Conservation (phyloP, 2,329 filamentous ascomycete genomes). For the Penicillium griseofulvum region DNA sequence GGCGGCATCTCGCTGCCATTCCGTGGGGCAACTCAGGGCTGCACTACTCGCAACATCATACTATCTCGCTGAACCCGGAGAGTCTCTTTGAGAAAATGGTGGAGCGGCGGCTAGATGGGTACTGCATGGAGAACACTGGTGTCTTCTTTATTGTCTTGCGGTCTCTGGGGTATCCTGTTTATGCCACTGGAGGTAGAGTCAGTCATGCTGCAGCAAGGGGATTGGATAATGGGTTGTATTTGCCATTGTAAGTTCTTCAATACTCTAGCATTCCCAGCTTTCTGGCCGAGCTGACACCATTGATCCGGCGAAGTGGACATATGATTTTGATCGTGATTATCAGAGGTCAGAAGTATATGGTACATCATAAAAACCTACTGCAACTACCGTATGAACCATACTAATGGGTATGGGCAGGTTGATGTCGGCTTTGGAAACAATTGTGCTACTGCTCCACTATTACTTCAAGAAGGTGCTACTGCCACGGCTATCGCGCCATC, state of each 20-base stretch:
- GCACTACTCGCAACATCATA: slow-evolving; percentile 53
- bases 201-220: slow-evolving; percentile 35
- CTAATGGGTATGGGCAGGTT: slow-evolving; percentile 32
- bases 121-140: slow-evolving; percentile 61
- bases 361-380: slow-evolving; percentile 13
- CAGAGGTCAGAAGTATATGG: slow-evolving; percentile 44
- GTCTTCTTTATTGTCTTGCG: slow-evolving; percentile 53
- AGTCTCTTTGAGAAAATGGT: slow-evolving; percentile 55
- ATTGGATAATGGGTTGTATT: slow-evolving; percentile 41
- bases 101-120: slow-evolving; percentile 52
- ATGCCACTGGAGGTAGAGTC: slow-evolving; percentile 55
- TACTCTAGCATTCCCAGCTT: not conserved
- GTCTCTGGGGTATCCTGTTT: slow-evolving; percentile 54
- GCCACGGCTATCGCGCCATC: slow-evolving; percentile 52
- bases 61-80: slow-evolving; percentile 50
- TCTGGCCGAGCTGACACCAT: not conserved
- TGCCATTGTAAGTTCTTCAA: slow-evolving; percentile 44
- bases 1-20: slow-evolving; percentile 48
- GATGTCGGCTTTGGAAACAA: slow-evolving; percentile 67
- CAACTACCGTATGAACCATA: not conserved
- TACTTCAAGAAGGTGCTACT: slow-evolving; percentile 45
- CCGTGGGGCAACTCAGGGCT: slow-evolving; percentile 59
- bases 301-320: slow-evolving; percentile 44
- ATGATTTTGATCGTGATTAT: slow-evolving; percentile 62
- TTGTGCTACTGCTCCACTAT: slow-evolving; percentile 58